Evolutionary conservation across 768 basidiomycete genomes (phyloP).

Genomic region (Boletus rubescentipes): DNA sequence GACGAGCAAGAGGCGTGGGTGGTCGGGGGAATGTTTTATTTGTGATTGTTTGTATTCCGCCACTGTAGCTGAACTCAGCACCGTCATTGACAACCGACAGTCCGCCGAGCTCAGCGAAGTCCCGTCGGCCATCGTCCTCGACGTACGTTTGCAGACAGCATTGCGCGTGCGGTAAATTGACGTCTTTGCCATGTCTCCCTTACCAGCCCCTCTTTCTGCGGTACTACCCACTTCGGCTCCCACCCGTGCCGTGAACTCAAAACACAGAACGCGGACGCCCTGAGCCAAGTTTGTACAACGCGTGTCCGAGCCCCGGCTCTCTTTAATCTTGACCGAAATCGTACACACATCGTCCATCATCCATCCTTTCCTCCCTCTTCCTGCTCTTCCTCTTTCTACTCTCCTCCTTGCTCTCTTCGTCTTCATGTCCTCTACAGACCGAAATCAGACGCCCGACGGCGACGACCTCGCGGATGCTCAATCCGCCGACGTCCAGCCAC

Average conservation of each 20-base stretch:
- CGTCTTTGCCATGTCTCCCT: slow-evolving; percentile 26
- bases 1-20: slow-evolving; percentile 33
- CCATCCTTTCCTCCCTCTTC: slow-evolving; percentile 12
- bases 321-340: slow-evolving; percentile 36
- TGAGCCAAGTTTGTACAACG: slow-evolving; percentile 36
- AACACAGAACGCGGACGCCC: slow-evolving; percentile 29
- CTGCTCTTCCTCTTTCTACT: slow-evolving; percentile 30
- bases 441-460: slow-evolving; percentile 40
- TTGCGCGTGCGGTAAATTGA: slow-evolving; percentile 20
- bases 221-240: slow-evolving; percentile 33
- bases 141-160: slow-evolving; percentile 27
- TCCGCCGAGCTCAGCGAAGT: slow-evolving; percentile 39
- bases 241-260: slow-evolving; percentile 34
- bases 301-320: slow-evolving; percentile 34
- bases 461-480: slow-evolving; percentile 37
- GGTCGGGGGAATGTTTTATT: slow-evolving; percentile 26
- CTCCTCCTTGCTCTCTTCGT: slow-evolving; percentile 30
- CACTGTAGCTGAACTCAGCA: slow-evolving; percentile 33
- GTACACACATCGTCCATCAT: slow-evolving; percentile 29
- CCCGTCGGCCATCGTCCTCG: slow-evolving; percentile 19
- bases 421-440: slow-evolving; percentile 39
- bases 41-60: slow-evolving; percentile 21
- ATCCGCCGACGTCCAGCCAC: slow-evolving; percentile 41
- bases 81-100: slow-evolving; percentile 23
- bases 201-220: slow-evolving; percentile 16